phyloP scores from a whole-genome alignment of 2,329 filamentous ascomycete genomes.

The Diplodia scrobiculata region DNA sequence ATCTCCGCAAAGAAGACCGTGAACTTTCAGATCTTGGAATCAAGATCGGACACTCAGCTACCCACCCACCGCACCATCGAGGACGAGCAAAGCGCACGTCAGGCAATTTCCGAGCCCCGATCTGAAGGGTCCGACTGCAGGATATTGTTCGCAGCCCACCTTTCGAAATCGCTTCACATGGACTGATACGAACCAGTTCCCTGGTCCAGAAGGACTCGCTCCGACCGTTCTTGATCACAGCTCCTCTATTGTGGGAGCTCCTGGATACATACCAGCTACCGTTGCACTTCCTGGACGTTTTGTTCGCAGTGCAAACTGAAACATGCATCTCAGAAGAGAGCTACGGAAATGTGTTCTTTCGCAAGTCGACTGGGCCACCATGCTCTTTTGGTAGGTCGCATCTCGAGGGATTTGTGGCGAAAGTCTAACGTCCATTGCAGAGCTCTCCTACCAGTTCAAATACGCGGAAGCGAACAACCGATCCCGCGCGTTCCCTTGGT shows the following conservation, averaged over 20 bases:
- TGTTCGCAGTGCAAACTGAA: slow-evolving; percentile 22
- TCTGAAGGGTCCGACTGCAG: background rate
- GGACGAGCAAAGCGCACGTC: background rate
- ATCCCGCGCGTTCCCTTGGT: slow-evolving; percentile 9
- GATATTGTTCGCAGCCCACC: background rate
- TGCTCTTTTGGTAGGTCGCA: background rate
- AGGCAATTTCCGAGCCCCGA: background rate
- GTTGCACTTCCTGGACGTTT: background rate
- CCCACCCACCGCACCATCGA: background rate
- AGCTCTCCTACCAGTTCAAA: slow-evolving; percentile 23
- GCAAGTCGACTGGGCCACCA: background rate
- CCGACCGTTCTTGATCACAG: slow-evolving; percentile 17
- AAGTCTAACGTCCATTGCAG: background rate
- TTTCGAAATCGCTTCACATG: background rate
- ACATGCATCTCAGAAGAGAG: slow-evolving; percentile 18
- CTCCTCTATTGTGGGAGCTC: slow-evolving; percentile 8
- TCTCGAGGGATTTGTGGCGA: too few relatives aligned
- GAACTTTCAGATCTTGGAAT: background rate
- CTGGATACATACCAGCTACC: background rate
- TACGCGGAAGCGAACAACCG: slow-evolving; percentile 18
- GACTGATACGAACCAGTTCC: background rate
- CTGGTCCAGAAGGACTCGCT: slow-evolving; percentile 12
- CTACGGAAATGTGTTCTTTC: slow-evolving; percentile 20
- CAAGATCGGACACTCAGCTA: background rate
- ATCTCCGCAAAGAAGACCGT: slow-evolving; percentile 3